A percentile compares a stretch with the other conserved stretches of the same genome.
These are phyloP conservation scores for Nymphaea thermarum DNA, from an alignment of 164 flowering plant species.

Conservation along the genomic window DNA sequence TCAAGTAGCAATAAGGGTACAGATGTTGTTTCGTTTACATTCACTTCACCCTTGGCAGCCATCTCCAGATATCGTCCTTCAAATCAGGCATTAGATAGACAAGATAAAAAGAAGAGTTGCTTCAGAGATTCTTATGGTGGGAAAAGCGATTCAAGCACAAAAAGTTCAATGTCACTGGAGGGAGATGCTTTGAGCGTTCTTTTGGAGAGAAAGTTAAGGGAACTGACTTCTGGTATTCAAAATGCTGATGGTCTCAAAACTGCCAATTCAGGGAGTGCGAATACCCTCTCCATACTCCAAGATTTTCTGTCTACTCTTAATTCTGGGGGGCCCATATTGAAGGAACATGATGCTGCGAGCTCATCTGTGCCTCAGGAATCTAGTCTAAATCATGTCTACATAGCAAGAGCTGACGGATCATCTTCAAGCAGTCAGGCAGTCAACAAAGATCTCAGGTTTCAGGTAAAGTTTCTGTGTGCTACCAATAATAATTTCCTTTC, in stretches of 20 bases:
- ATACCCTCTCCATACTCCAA: constrained; percentile 11
- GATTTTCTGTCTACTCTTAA: constrained; percentile 20
- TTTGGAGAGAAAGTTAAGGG: constrained; percentile 73
- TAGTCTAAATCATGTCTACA: not conserved
- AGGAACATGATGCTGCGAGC: constrained; percentile 7
- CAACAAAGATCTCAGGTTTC: not conserved
- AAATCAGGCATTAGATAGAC: constrained; percentile 16
- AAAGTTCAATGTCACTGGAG: constrained; percentile 33
- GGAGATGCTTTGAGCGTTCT: constrained; percentile 75
- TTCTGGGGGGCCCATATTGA: constrained; percentile 12
- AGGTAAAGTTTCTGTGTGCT: not conserved
- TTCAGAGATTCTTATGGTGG: constrained; percentile 25
- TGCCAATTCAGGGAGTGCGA: not conserved
- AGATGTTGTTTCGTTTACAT: constrained; percentile 95
- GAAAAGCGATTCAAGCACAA: constrained; percentile 15
- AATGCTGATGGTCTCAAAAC: constrained; percentile 14
- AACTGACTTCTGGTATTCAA: constrained; percentile 31
- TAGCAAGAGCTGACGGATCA: not conserved
- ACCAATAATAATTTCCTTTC: too few relatives aligned
- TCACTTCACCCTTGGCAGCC: constrained; percentile 62
- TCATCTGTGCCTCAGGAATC: constrained; percentile 9
- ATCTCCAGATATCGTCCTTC: constrained; percentile 25
- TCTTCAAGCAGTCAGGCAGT: not conserved
- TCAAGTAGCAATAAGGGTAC: constrained; percentile 28
- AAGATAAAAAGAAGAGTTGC: constrained; percentile 7